These are phyloP conservation scores for Puccinia polysora DNA, from an alignment of 1,284 basidiomycete species.

Conservation along the genomic window DNA sequence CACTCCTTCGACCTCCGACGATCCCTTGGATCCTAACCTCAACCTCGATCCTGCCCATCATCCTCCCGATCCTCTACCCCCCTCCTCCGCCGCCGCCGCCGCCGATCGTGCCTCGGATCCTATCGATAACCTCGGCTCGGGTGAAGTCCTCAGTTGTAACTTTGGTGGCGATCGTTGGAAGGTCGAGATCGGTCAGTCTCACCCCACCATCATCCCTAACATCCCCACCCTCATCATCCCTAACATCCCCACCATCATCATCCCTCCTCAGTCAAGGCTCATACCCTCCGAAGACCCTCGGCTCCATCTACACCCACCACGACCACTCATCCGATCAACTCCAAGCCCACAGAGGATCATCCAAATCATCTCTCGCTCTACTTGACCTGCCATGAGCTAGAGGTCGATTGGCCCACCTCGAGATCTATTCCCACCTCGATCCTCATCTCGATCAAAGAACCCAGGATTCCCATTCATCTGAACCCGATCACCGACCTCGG, in stretches of 20 bases:
- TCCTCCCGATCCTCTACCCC: not conserved
- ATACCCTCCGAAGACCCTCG: constrained; percentile 14
- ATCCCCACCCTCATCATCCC: not conserved
- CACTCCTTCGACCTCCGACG: too few relatives aligned
- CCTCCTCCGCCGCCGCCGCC: not conserved
- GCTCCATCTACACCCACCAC: constrained; percentile 27
- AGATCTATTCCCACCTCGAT: constrained; percentile 27
- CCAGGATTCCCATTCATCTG: constrained; percentile 10
- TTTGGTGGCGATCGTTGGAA: constrained; percentile 32
- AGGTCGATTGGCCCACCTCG: constrained; percentile 29
- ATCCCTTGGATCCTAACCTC: not conserved
- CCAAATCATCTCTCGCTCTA: constrained; percentile 9
- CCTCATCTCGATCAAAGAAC: constrained; percentile 29
- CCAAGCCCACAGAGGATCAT: not conserved
- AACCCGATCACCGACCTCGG: constrained; percentile 34
- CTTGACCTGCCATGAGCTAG: constrained; percentile 30
- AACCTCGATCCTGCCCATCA: not conserved
- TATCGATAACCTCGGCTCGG: not conserved
- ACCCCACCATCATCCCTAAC: not conserved
- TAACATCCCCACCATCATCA: not conserved
- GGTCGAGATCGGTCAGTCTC: constrained; percentile 26
- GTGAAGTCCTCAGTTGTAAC: constrained; percentile 19
- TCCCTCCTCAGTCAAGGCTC: constrained; percentile 9
- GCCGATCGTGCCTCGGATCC: not conserved
- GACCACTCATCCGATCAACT: not conserved